Base-by-base conservation (phyloP, 2,329 filamentous ascomycete genomes). In the Beauveria scarabaeidicola region DNA sequence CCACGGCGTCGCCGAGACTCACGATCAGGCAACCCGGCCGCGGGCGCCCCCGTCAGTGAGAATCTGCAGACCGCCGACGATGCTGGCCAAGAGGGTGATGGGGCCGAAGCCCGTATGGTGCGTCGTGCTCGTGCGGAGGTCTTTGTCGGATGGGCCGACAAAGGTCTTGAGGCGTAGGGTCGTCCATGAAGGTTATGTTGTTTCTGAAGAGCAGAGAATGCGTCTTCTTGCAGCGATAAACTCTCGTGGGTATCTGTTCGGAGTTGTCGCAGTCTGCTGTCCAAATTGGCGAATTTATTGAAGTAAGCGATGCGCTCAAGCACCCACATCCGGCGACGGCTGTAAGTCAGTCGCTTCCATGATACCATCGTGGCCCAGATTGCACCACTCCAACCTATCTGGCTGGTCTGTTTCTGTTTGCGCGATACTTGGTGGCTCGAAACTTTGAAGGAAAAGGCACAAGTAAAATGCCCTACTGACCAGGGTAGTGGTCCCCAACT, bases 81-180 rank as follows among this genome's bases (percentile, higher is more conserved):
- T 61, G 48, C 74, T 72, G 55, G 70, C 70, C 2, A 74, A 67
- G 0, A 74, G 63, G 0, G 74, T 74, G 13, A 74, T 66, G 5
- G 66, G 68, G 1, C 73, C 73, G 48, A 74, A 70, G 58, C 74
- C 72, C 1, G 70, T 73, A 51, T 75, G 71, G 19, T 68, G 65
- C 15, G 67, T 62, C 61, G 70, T 69, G 54, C 63, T 67, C 25
- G 64, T 66, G 51, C 65, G 61, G 1, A 64, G 52, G 32, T 66
- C 64, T 38, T 64, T 61, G 11, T 36, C 32, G 9, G 32, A 11
- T 13, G 56, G 62, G 51, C 64, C 62, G 17, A 64, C 64, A 29
- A 63, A 63, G 1, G 61, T 52, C 50, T 66, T 65, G 60, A 66
- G 17, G 21, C 51, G 51, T 4, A 32, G 29, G 4, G 17, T n/a